A percentile compares a stretch with the other conserved stretches of the same genome.
Conservation (phyloP, 306 rosid species). For the Cajanus cajan region DNA sequence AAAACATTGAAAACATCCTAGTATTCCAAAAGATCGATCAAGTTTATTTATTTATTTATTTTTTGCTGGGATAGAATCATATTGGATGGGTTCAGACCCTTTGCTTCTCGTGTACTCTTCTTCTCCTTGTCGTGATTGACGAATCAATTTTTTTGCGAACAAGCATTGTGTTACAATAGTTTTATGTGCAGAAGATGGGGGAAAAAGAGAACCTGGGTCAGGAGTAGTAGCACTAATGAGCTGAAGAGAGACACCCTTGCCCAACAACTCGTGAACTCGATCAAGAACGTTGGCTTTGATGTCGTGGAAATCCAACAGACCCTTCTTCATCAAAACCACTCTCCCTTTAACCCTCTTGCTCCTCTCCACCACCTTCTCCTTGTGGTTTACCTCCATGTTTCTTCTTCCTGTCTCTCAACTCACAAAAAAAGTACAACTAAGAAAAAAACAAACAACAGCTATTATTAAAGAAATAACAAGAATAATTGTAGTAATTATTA, state of each 20-base stretch:
- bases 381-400: constrained; percentile 7
- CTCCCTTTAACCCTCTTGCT: constrained; percentile 47
- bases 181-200: neutral
- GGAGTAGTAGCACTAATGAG: constrained; percentile 60
- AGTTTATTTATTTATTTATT: too few relatives aligned
- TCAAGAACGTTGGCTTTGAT: constrained; percentile 67
- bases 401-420: constrained; percentile 20
- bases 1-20: neutral
- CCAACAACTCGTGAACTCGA: constrained; percentile 71
- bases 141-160: neutral
- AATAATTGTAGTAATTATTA: neutral
- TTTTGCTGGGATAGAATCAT: too few relatives aligned
- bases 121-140: neutral
- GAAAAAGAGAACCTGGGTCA: constrained; percentile 51
- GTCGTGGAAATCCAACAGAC: constrained; percentile 65
- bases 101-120: constrained; percentile 10
- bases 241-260: constrained; percentile 81
- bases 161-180: neutral
- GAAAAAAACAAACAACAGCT: neutral
- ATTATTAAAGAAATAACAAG: too few relatives aligned
- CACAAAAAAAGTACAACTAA: neutral
- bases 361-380: neutral
- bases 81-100: neutral
- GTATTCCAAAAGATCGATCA: neutral
- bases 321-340: constrained; percentile 75